These are phyloP conservation scores for Digitaria exilis DNA, from an alignment of 202 grass and related monocot genomes.

Conservation along the genomic window DNA sequence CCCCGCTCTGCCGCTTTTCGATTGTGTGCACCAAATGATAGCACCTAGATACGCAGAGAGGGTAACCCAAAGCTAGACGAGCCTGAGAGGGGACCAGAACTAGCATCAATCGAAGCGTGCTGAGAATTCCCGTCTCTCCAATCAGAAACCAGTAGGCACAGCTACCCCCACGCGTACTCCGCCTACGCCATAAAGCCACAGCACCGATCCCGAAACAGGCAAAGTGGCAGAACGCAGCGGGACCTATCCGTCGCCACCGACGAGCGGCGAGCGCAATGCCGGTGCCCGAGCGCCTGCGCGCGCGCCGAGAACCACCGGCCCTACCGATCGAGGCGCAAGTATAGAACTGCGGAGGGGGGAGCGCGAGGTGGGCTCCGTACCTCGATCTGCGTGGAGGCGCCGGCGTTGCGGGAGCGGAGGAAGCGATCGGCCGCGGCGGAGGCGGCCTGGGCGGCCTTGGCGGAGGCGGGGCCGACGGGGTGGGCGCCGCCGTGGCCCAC, in stretches of 20 bases:
- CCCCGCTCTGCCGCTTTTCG: background rate
- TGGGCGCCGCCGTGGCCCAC: constrained; percentile 43
- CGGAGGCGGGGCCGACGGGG: constrained; percentile 44
- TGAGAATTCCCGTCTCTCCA: constrained; percentile 3
- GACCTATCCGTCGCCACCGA: background rate
- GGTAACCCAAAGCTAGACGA: background rate
- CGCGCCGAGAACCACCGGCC: background rate
- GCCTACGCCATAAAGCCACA: background rate
- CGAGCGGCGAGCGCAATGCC: constrained; percentile 38
- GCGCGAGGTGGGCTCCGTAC: constrained; percentile 30
- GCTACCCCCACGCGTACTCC: background rate
- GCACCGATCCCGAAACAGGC: constrained; percentile 7
- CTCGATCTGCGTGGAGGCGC: constrained; percentile 92
- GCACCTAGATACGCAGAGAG: background rate
- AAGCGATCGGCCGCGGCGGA: constrained; percentile 70
- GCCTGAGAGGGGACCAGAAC: background rate
- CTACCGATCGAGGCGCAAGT: constrained; percentile 3
- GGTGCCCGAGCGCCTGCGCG: background rate
- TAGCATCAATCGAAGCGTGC: background rate
- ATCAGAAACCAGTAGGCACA: background rate
- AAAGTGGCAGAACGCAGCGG: background rate
- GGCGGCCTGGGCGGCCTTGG: constrained; percentile 36
- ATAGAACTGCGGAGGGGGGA: background rate
- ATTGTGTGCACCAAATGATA: background rate
- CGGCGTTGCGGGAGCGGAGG: constrained; percentile 70